A percentile compares a stretch with the other conserved stretches of the same genome.
Evolutionary conservation across 2,329 filamentous ascomycete genomes (phyloP).

Genomic region (Aphanoascus verrucosus): DNA sequence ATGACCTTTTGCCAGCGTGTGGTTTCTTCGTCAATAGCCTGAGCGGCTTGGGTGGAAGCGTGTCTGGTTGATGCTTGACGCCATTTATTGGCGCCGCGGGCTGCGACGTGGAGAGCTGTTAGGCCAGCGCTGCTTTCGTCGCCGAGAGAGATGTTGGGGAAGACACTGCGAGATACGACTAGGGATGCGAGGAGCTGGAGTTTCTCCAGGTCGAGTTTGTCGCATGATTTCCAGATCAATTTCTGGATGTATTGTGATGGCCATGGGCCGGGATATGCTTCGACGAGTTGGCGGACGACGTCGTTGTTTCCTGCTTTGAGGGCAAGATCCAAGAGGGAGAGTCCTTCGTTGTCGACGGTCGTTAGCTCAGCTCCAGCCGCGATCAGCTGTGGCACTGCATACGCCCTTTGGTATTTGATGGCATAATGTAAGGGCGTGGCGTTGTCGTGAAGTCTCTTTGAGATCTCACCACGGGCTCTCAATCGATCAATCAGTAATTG

Average conservation of each 20-base stretch:
- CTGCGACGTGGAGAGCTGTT: conserved; percentile 5
- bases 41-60: not conserved
- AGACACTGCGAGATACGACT: not conserved
- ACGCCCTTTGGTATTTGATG: conserved; percentile 3
- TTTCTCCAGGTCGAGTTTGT: conserved; percentile 3
- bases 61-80: not conserved
- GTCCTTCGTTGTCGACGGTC: conserved; percentile 1
- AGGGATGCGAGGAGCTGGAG: conserved; percentile 1
- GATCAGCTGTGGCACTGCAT: conserved; percentile 7
- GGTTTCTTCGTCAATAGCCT: not conserved
- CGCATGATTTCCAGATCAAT: conserved; percentile 3
- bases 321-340: conserved; percentile 5
- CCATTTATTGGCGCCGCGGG: conserved; percentile 6
- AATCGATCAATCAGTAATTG: conserved; percentile 7
- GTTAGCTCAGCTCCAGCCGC: conserved; percentile 5
- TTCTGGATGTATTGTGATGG: conserved; percentile 7
- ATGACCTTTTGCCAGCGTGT: conserved; percentile 2
- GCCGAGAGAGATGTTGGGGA: not conserved
- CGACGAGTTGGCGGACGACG: not conserved
- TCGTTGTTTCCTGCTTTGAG: not conserved
- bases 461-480: conserved; percentile 1
- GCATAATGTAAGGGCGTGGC: conserved; percentile 5
- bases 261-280: conserved; percentile 4
- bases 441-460: not conserved
- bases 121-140: not conserved